phyloP scores from a whole-genome alignment of 768 basidiomycete genomes.

The Phanerochaete carnosa region DNA sequence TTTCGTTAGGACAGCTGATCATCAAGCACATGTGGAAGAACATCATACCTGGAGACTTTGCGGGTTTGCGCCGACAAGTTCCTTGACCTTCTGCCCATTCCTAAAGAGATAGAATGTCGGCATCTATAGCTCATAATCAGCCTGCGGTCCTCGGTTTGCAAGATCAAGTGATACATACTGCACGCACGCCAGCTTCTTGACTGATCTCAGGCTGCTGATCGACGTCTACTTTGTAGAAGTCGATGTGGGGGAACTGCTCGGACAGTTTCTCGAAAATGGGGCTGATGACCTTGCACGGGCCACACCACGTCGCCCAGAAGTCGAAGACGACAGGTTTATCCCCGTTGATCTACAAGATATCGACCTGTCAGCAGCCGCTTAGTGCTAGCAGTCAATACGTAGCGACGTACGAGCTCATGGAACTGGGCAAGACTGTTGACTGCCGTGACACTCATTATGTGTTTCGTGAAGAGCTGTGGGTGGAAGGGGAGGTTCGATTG shows the following conservation, averaged over 20 bases:
- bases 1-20: no score
- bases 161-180: constrained; percentile 40
- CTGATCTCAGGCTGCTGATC: constrained; percentile 53
- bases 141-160: not conserved
- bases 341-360: constrained; percentile 38
- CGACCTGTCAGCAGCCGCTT: not conserved
- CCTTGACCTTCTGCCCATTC: constrained; percentile 32
- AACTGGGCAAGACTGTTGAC: constrained; percentile 20
- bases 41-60: constrained; percentile 34
- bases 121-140: constrained; percentile 27
- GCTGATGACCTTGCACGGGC: constrained; percentile 64
- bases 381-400: not conserved
- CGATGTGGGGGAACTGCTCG: constrained; percentile 31
- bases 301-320: constrained; percentile 80
- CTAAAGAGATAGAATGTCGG: constrained; percentile 40
- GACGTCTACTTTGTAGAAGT: constrained; percentile 74
- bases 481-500: no score
- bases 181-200: constrained; percentile 57
- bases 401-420: not conserved
- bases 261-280: constrained; percentile 62
- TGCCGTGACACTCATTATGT: constrained; percentile 5
- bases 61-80: constrained; percentile 49
- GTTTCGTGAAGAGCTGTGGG: no score
- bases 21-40: not conserved
- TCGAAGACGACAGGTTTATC: constrained; percentile 53